Conservation (phyloP, 768 basidiomycete genomes). For the Tulasnella sp. region DNA sequence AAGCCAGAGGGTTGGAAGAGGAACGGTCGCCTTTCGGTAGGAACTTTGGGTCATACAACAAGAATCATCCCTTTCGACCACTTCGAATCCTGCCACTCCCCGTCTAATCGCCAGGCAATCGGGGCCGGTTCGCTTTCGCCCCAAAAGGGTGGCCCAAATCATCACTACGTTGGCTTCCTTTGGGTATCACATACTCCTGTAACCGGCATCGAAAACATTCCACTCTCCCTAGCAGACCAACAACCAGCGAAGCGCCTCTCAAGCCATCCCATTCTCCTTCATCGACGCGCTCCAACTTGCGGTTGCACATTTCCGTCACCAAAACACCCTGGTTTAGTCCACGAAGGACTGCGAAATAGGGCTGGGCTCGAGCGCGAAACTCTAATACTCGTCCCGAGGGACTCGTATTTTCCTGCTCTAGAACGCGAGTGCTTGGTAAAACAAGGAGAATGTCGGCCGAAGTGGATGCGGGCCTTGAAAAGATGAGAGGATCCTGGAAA, state of each 20-base stretch:
- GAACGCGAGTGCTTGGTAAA: neutral
- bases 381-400: conserved; percentile 16
- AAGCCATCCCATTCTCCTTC: neutral
- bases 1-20: neutral
- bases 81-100: neutral
- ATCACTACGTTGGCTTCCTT: neutral
- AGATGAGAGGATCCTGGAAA: neutral
- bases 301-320: neutral
- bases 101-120: neutral
- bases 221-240: neutral
- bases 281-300: neutral
- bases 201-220: neutral
- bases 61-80: conserved; percentile 14
- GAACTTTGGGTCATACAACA: neutral
- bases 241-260: neutral
- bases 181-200: neutral
- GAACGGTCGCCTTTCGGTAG: neutral
- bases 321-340: neutral
- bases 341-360: neutral
- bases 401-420: neutral
- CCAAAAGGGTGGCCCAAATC: neutral
- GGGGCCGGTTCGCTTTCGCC: neutral
- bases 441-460: neutral
- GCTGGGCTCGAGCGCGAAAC: conserved; percentile 5
- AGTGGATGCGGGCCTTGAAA: neutral